Conservation (phyloP, 2,329 filamentous ascomycete species). For the Verticillium nubilum region DNA sequence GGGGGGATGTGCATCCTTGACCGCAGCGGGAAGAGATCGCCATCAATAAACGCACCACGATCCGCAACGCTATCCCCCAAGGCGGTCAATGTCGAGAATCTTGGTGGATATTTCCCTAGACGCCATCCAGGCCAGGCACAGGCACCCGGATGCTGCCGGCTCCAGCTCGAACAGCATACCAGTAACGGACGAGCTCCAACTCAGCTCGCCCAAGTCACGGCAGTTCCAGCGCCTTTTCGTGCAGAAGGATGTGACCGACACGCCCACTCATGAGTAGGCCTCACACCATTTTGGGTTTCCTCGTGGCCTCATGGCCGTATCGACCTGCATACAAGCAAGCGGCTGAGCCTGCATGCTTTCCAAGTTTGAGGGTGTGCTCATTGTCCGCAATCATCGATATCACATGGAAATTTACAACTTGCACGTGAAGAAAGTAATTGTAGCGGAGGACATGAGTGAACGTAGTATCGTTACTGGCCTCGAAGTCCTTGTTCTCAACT, state of each 20-base stretch:
- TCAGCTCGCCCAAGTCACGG: not conserved
- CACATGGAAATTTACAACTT: not conserved
- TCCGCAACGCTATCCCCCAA: not conserved
- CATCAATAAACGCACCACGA: not conserved
- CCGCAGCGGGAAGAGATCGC: not conserved
- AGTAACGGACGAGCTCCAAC: not conserved
- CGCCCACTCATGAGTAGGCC: not conserved
- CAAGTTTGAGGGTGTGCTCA: not conserved
- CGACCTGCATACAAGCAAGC: not conserved
- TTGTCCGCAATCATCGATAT: not conserved
- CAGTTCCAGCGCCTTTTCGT: not conserved
- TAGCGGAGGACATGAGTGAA: not conserved
- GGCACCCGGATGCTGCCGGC: not conserved
- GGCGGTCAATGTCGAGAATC: not conserved
- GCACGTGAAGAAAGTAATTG: not conserved
- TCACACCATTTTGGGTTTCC: not conserved
- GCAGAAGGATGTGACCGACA: not conserved
- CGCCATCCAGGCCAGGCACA: not conserved
- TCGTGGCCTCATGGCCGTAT: not conserved
- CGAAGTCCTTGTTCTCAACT: not conserved
- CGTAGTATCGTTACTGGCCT: not conserved
- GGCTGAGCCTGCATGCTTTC: not conserved
- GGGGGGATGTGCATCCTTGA: not conserved
- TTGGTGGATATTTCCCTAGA: not conserved
- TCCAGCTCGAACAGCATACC: not conserved